These are phyloP conservation scores for Aspergillus pseudoglaucus DNA, from an alignment of 2,329 filamentous ascomycete species.

Conservation along the genomic window DNA sequence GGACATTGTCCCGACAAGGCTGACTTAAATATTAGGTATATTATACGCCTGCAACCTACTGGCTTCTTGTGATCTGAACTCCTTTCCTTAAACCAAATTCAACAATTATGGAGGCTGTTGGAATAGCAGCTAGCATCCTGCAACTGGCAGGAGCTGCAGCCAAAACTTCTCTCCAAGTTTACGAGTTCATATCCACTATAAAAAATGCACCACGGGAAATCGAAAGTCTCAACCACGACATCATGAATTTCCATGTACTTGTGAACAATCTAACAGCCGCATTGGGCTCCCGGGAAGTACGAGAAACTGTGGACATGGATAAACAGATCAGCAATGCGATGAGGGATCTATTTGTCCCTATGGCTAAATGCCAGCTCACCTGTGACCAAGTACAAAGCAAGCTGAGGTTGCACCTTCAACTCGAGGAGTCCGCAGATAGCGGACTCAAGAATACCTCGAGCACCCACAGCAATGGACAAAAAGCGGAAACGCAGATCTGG, in stretches of 20 bases:
- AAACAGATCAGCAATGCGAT: conserved; percentile 1
- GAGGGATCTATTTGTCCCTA: conserved; percentile 1
- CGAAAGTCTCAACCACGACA: background rate
- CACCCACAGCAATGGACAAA: too few species aligned
- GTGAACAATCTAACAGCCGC: conserved; percentile 1
- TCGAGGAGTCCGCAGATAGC: too few species aligned
- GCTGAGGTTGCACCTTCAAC: background rate
- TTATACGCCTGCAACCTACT: too few species aligned
- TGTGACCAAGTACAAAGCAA: conserved; percentile 1
- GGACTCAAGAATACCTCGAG: too few species aligned
- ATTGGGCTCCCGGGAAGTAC: background rate
- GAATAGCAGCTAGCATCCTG: background rate
- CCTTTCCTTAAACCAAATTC: too few species aligned
- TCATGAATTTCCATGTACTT: conserved; percentile 2
- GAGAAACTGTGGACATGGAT: background rate
- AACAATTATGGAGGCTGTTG: background rate
- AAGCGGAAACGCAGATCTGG: background rate
- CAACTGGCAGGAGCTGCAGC: conserved; percentile 1
- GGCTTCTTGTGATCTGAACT: too few species aligned
- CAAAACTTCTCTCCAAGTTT: conserved; percentile 2
- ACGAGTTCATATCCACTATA: conserved; percentile 4
- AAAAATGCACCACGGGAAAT: conserved; percentile 3
- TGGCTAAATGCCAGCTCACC: background rate
- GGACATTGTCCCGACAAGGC: too few species aligned
- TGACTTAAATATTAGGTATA: too few species aligned